Conservation (phyloP, 495 filamentous ascomycete genomes). For the Terfezia claveryi region DNA sequence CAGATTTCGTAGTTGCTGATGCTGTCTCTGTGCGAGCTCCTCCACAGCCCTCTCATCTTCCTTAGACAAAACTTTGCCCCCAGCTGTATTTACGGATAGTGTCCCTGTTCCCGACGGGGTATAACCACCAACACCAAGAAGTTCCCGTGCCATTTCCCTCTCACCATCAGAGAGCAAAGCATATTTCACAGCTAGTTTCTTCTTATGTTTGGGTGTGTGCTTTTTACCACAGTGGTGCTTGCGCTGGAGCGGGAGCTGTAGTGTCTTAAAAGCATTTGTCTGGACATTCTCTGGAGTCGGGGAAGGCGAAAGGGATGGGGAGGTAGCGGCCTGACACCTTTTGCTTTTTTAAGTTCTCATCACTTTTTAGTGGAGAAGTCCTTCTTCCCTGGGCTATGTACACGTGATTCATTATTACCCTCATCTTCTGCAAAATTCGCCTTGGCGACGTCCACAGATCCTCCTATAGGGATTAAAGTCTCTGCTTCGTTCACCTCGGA, state of each 20-base stretch:
- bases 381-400: conserved; percentile 2
- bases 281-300: conserved; percentile 2
- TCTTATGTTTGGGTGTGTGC: conserved; percentile 19
- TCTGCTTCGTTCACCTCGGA: neutral
- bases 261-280: neutral
- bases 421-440: neutral
- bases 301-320: conserved; percentile 9
- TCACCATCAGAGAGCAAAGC: neutral
- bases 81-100: too few relatives aligned
- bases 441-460: conserved; percentile 4
- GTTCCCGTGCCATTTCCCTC: neutral
- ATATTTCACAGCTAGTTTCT: neutral
- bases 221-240: conserved; percentile 27
- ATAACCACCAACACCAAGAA: neutral
- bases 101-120: too few relatives aligned
- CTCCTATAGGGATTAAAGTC: neutral
- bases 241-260: neutral
- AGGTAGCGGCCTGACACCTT: conserved; percentile 12
- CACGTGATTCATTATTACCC: conserved; percentile 1
- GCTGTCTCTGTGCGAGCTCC: too few relatives aligned
- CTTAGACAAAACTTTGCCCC: too few relatives aligned
- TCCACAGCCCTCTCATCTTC: too few relatives aligned
- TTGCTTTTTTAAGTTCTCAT: conserved; percentile 28
- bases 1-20: too few relatives aligned
- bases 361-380: conserved; percentile 32